Conservation (phyloP, 768 basidiomycete genomes). For the Psilocybe tampanensis region DNA sequence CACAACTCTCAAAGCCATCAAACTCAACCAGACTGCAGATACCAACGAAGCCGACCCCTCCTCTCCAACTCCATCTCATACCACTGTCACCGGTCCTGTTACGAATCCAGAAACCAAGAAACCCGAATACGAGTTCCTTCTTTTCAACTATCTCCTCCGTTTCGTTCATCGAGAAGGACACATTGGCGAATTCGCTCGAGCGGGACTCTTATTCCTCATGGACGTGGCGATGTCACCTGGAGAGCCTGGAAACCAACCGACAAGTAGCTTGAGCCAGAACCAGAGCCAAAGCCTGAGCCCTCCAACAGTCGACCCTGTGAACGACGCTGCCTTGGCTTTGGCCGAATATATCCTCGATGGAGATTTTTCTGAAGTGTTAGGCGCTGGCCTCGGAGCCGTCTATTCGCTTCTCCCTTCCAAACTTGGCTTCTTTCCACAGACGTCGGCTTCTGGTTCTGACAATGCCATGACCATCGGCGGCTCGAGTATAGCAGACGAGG, state of each 20-base stretch:
- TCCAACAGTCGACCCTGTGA: slow-evolving; percentile 62
- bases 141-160: slow-evolving; percentile 94
- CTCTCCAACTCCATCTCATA: slow-evolving; percentile 67
- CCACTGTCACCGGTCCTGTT: slow-evolving; percentile 51
- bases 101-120: slow-evolving; percentile 52
- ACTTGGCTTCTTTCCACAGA: slow-evolving; percentile 63
- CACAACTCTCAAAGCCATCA: slow-evolving; percentile 21
- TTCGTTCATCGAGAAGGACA: slow-evolving; percentile 94
- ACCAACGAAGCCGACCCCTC: slow-evolving; percentile 26
- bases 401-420: slow-evolving; percentile 92
- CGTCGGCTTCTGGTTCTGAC: slow-evolving; percentile 38
- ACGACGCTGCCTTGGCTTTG: slow-evolving; percentile 83
- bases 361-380: slow-evolving; percentile 98
- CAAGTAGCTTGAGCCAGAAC: slow-evolving; percentile 32
- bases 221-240: slow-evolving; percentile 93
- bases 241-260: slow-evolving; percentile 45
- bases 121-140: slow-evolving; percentile 91
- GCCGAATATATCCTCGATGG: slow-evolving; percentile 94
- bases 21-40: slow-evolving; percentile 7
- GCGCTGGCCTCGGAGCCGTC: slow-evolving; percentile 89
- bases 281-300: neutral
- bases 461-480: slow-evolving; percentile 77
- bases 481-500: slow-evolving; percentile 52
- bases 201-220: slow-evolving; percentile 91
- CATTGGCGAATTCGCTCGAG: slow-evolving; percentile 91